Evolutionary conservation across 2,329 filamentous ascomycete genomes (phyloP).

Genomic region (Daldinia sp.): DNA sequence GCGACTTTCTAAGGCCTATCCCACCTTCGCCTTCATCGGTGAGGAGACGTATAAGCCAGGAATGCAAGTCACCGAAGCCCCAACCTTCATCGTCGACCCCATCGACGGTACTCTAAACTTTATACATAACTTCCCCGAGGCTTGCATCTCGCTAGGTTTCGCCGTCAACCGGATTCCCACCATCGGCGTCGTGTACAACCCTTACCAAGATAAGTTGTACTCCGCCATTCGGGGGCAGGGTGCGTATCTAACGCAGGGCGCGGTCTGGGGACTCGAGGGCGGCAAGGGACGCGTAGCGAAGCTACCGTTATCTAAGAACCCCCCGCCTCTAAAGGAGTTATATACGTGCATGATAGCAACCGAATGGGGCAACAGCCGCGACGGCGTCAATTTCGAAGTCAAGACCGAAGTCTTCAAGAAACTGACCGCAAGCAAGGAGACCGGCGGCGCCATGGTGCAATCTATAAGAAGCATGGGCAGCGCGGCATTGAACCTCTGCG

Average conservation of each 20-base stretch:
- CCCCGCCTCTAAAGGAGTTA: constrained; percentile 67
- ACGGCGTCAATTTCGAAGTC: constrained; percentile 74
- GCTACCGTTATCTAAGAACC: constrained; percentile 57
- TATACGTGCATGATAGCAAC: constrained; percentile 70
- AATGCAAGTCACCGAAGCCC: constrained; percentile 66
- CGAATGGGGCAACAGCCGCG: constrained; percentile 76
- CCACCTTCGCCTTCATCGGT: constrained; percentile 71
- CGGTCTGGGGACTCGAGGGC: constrained; percentile 51
- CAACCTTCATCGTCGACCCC: constrained; percentile 83
- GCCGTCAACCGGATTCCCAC: constrained; percentile 67
- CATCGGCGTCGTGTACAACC: constrained; percentile 83
- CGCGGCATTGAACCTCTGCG: constrained; percentile 78
- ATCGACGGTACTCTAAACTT: constrained; percentile 88
- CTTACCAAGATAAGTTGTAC: constrained; percentile 74
- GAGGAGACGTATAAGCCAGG: constrained; percentile 80
- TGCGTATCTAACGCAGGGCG: constrained; percentile 63
- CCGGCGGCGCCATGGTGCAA: constrained; percentile 79
- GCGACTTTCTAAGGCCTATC: constrained; percentile 61
- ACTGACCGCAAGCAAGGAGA: constrained; percentile 64
- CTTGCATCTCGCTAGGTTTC: constrained; percentile 80
- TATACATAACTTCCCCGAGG: constrained; percentile 76
- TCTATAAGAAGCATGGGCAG: constrained; percentile 74
- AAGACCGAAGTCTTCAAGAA: constrained; percentile 72
- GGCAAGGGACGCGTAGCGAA: constrained; percentile 48
- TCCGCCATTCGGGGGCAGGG: constrained; percentile 74